Evolutionary conservation across 78 protist species (phyloP), one percentile per base, ranked within the genome.

Genomic region (Dictyostelium brefeldianum): DNA sequence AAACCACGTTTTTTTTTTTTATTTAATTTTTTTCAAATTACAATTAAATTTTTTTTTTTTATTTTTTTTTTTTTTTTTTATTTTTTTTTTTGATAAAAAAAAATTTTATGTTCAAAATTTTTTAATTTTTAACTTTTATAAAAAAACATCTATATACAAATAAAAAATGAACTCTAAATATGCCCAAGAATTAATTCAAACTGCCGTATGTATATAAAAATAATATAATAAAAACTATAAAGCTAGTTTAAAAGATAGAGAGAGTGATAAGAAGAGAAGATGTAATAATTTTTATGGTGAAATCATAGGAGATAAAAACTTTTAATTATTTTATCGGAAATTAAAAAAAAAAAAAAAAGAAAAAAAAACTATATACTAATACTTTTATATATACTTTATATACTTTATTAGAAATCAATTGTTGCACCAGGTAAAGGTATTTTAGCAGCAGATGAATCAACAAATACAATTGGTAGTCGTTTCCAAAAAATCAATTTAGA

Each of bases 361-460:
- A 22, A 47, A 54, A 48, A 22, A 50, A 5, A n/a, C 51, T 25
- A 29, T 47, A 22, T 43, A n/a, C 36, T 54, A 41, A 17, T 46
- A 36, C 14, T 18, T 17, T 43, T 43, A 47, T 4, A 22, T 64
- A 9, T 20, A 6, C 1, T n/a, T 57, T n/a, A n/a, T 54, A 48
- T 20, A 53, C 17, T 41, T 50, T 73, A 22, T 48, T 15, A 78
- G 84, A 89, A 81, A 74, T 57, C 84, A 41, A 96, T 98, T 46
- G 79, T 84, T 46, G 81, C 96, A 17, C 96, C 96, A 36, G 99
- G 99, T 82, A 91, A 95, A 84, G 99, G 99, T 25, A 82, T 98
- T 93, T 96, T 98, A 25, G 99, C 99, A 1, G 98, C 98, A 31
- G 99, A 98, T 89, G 99, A 98, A 95, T 53, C 87, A 80, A 82